Base-by-base conservation (phyloP, 768 basidiomycete genomes). In the Rhodotorula kratochvilovae region DNA sequence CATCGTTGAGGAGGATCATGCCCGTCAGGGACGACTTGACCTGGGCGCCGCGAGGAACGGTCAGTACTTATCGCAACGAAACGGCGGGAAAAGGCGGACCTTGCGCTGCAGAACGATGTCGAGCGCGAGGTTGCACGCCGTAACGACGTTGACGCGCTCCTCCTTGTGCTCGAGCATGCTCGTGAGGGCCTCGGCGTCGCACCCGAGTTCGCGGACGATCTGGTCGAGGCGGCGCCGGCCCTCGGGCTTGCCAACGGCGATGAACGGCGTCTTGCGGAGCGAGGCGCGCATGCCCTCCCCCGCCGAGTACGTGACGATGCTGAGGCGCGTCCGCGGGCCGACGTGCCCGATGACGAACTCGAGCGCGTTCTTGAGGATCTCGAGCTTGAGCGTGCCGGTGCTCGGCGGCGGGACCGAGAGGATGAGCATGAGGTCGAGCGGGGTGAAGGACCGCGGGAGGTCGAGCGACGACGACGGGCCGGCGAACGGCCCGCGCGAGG, bases 101-200 rank as follows among this genome's bases (percentile, higher is more conserved):
- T 96, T 96, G 66, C 96, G 89, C 81, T 98, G 96, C 43, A 99
- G 82, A 13, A 98, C 90, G 29, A 95, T 87, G 79, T 99, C 96
- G 43, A 98, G 86, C 53, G 90, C 92, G 77, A 95, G 89, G 79
- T 99, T 99, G 67, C 97, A 91, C n/a, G 94, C 96, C 19, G 94
- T 95, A 33, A 98, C 92, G 27, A 99, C 95, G 80, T 96, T 95
- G 36, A 91, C 91, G 81, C 93, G 91, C 81, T 97, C 94, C 27
- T 97, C 94, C 78, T 89, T 89, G 68, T 87, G 87, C 23, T 87
- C 87, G 70, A 87, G 84, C 29, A 91, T 86, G 79, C 89, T 80
- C 73, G 86, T 86, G 70, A 85, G 85, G 74, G 87, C 87, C 70
- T 88, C 88, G 56, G 81, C 72, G 80, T 77, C 81, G 71, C 73